A percentile compares a stretch with the other conserved stretches of the same genome.
Evolutionary conservation across 2,329 filamentous ascomycete genomes (phyloP).

Genomic region (Apiospora phragmitis): DNA sequence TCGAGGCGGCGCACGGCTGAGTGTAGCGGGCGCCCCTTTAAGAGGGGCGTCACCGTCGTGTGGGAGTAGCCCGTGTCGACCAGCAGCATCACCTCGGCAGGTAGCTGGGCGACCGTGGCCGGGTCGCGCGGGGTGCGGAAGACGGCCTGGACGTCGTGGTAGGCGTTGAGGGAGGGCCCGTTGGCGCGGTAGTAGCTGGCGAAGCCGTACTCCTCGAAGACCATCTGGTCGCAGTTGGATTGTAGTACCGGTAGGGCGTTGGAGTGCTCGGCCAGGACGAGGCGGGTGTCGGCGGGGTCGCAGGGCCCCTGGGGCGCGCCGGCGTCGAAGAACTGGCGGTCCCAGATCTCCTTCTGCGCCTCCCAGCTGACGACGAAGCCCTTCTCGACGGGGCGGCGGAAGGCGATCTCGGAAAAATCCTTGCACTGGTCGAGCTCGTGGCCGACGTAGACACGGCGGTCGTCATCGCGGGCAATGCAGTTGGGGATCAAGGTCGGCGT

Average conservation of each 20-base stretch:
- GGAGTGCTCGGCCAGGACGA: conserved; percentile 83
- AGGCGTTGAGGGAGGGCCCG: conserved; percentile 75
- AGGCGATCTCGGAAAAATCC: conserved; percentile 87
- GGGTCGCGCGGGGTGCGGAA: conserved; percentile 61
- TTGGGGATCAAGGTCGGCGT: conserved; percentile 78
- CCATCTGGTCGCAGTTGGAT: conserved; percentile 89
- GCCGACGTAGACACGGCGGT: conserved; percentile 76
- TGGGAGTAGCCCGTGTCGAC: conserved; percentile 93
- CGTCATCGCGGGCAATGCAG: conserved; percentile 81
- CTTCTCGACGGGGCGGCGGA: conserved; percentile 88
- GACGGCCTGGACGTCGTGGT: conserved; percentile 72
- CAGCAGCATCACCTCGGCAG: conserved; percentile 80
- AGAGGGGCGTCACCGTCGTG: conserved; percentile 84
- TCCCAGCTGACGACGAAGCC: conserved; percentile 98
- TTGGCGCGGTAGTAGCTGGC: conserved; percentile 77
- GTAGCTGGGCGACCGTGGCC: conserved; percentile 45
- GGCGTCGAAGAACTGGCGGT: conserved; percentile 77
- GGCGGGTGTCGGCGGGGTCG: conserved; percentile 77
- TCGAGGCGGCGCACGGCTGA: conserved; percentile 81
- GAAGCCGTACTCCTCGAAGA: conserved; percentile 97
- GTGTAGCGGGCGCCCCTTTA: conserved; percentile 79
- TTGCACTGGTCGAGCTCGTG: conserved; percentile 76
- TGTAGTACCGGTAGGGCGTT: conserved; percentile 81
- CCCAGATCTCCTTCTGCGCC: conserved; percentile 93
- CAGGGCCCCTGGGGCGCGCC: conserved; percentile 63